Evolutionary conservation across 2,329 filamentous ascomycete genomes (phyloP).

Genomic region (Gnomoniopsis sp.): DNA sequence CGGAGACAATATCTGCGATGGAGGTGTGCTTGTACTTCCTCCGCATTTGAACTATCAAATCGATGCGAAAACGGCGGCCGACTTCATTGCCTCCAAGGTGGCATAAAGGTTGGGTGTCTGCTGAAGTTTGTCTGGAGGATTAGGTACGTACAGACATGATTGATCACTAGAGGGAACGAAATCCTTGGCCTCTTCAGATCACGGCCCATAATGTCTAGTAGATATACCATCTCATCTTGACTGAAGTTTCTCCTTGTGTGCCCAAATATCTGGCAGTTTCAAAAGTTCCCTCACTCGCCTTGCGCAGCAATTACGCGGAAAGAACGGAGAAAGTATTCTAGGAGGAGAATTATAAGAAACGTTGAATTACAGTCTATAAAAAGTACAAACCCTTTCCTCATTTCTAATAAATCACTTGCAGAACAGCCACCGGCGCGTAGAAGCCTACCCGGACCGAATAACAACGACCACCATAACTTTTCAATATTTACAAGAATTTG

Average conservation of each 20-base stretch:
- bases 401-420: not conserved
- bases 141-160: not conserved
- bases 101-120: not conserved
- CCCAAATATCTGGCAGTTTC: too few species aligned
- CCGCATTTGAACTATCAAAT: constrained; percentile 8
- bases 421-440: not conserved
- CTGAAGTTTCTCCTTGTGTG: too few species aligned
- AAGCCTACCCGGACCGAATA: not conserved
- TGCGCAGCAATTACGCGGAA: too few species aligned
- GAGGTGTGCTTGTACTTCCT: not conserved
- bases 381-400: not conserved
- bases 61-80: not conserved
- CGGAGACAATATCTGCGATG: constrained; percentile 18
- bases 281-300: too few species aligned
- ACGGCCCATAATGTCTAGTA: too few species aligned
- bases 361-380: not conserved
- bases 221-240: too few species aligned
- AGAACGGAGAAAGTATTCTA: too few species aligned
- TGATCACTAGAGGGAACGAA: too few species aligned
- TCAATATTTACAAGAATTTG: not conserved
- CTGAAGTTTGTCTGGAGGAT: not conserved
- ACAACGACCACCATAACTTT: not conserved
- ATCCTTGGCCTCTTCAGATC: too few species aligned
- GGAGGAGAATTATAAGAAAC: not conserved
- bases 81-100: constrained; percentile 10